A percentile compares a stretch with the other conserved stretches of the same genome.
These are phyloP conservation scores for Trametes punicea DNA, from an alignment of 768 basidiomycete genomes.

Conservation along the genomic window DNA sequence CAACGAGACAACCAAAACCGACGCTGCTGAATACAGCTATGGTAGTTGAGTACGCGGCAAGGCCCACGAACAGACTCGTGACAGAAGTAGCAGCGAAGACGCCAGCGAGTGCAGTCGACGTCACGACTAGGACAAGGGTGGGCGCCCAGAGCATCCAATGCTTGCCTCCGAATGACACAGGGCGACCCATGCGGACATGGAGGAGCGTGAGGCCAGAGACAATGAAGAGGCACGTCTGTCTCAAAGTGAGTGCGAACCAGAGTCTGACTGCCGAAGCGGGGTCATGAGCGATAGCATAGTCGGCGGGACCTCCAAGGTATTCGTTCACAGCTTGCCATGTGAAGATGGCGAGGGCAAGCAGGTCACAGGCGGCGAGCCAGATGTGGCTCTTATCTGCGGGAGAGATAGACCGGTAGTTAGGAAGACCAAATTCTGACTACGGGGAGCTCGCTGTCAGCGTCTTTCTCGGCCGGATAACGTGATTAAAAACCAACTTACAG, in stretches of 20 bases:
- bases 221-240: slow-evolving; percentile 67
- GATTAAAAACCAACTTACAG: slow-evolving; percentile 43
- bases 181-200: slow-evolving; percentile 66
- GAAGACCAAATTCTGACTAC: slow-evolving; percentile 74
- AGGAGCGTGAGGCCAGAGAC: slow-evolving; percentile 59
- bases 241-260: slow-evolving; percentile 66
- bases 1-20: slow-evolving; percentile 56
- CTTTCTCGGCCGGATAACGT: slow-evolving; percentile 12
- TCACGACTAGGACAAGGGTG: slow-evolving; percentile 47
- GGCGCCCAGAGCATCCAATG: slow-evolving; percentile 78
- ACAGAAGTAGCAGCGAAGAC: slow-evolving; percentile 54
- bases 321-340: slow-evolving; percentile 64
- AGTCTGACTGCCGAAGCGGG: slow-evolving; percentile 54
- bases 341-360: slow-evolving; percentile 59
- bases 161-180: slow-evolving; percentile 63
- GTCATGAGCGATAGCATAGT: slow-evolving; percentile 43
- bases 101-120: slow-evolving; percentile 58
- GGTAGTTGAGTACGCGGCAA: slow-evolving; percentile 53
- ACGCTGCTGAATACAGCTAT: slow-evolving; percentile 51
- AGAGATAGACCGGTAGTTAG: slow-evolving; percentile 64
- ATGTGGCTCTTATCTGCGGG: slow-evolving; percentile 67
- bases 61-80: slow-evolving; percentile 54
- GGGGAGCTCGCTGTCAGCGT: slow-evolving; percentile 21
- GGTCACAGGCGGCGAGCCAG: slow-evolving; percentile 68
- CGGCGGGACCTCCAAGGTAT: slow-evolving; percentile 44